Evolutionary conservation across 176 grass and related monocot genomes (phyloP), one percentile per base, ranked within the genome.

Genomic region (Oryza meyeriana): DNA sequence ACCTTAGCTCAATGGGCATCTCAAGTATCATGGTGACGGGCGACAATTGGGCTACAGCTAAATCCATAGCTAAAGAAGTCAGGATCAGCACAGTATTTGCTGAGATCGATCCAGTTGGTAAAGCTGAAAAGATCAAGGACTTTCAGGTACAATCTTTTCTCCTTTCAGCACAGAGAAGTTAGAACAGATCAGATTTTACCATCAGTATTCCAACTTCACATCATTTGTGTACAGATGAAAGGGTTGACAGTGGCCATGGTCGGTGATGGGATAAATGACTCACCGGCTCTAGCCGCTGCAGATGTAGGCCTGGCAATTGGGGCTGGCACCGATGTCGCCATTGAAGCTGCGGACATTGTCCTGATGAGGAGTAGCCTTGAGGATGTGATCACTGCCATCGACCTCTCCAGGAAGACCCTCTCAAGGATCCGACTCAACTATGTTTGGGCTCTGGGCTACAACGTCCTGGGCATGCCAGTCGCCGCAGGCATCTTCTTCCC

Each of bases 1-100:
- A 85, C 66, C 84, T 99, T 33, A 79, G 45, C 47, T 91, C 93
- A 66, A 99, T 99, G 93, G 87, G 85, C 73, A 99, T 99, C 76
- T 92, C 87, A 12, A 94, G 96, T 65, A 95, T 99, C 74, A 95
- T 99, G 96, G 89, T 99, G 62, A 99, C 96, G 1, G 96, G 96
- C 12, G 96, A 99, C 81, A 99, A 99, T 58, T 94, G 89, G 93
- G 93, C 96, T 70, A 95, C 96, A 17, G 96, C 96, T 5, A 91
- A 74, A 88, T 88, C 93, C 8, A 99, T 99, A 83, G 93, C 96
- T 33, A 99, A 88, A 71, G 87, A 95, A 83, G 93, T 99, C 0
- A 93, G 96, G 76, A 99, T 99, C 65, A 33, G 17, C 63, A 79
- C 42, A 20, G 91, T 95, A 17, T 99, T 90, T 78, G 96, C 96